Conservation (phyloP, 1,139 yeast genomes). For the Hanseniaspora gamundiae region DNA sequence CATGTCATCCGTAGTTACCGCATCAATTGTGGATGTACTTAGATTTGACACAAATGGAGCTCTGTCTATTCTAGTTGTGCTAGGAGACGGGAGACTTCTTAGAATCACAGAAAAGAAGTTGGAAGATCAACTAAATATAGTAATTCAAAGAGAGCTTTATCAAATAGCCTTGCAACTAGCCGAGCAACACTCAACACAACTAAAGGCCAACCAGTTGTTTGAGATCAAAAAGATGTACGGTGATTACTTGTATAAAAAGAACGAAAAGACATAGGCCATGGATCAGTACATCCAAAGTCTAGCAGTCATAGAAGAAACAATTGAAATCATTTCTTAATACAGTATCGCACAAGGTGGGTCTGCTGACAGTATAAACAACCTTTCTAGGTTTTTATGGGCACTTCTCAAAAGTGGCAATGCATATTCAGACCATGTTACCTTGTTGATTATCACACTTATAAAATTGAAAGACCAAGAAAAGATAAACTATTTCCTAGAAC, state of each 20-base stretch:
- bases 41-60: slow-evolving; percentile 40
- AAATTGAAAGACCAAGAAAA: slow-evolving; percentile 55
- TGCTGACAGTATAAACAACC: slow-evolving; percentile 24
- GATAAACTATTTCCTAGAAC: slow-evolving; percentile 45
- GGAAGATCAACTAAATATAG: slow-evolving; percentile 54
- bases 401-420: slow-evolving; percentile 45
- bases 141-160: slow-evolving; percentile 60
- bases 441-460: slow-evolving; percentile 72
- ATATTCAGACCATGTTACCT: slow-evolving; percentile 67
- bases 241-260: slow-evolving; percentile 55
- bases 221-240: slow-evolving; percentile 58
- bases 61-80: slow-evolving; percentile 37
- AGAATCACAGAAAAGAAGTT: slow-evolving; percentile 55
- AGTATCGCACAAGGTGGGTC: slow-evolving; percentile 61
- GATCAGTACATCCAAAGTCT: slow-evolving; percentile 50
- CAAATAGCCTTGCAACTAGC: slow-evolving; percentile 68
- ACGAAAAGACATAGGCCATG: slow-evolving; percentile 57
- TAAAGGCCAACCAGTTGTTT: slow-evolving; percentile 27
- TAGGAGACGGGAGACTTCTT: slow-evolving; percentile 67
- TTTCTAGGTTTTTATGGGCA: slow-evolving; percentile 54
- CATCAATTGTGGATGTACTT: slow-evolving; percentile 41
- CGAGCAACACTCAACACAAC: slow-evolving; percentile 21
- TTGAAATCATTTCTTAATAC: slow-evolving; percentile 69
- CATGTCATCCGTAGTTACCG: slow-evolving; percentile 55
- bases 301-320: slow-evolving; percentile 41